A percentile compares a stretch with the other conserved stretches of the same genome.
These are phyloP conservation scores for Eucalyptus leucophloia DNA, from an alignment of 345 rosid species.

Conservation along the genomic window DNA sequence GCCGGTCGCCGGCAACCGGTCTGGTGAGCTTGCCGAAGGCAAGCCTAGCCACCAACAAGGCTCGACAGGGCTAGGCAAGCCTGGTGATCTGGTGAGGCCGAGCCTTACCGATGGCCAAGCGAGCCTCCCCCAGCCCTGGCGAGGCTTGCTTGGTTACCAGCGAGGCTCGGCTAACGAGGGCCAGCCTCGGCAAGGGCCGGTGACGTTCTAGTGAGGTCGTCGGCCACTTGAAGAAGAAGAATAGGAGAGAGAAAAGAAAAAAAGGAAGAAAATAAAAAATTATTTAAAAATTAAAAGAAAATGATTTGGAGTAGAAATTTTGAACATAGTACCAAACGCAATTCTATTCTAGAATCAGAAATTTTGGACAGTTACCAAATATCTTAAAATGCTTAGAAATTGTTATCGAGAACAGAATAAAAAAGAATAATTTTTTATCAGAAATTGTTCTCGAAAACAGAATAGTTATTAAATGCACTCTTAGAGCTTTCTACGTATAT, in stretches of 20 bases:
- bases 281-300: too few species aligned
- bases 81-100: accelerated
- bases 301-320: too few species aligned
- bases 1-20: accelerated
- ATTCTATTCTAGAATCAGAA: accelerated
- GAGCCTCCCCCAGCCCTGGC: accelerated
- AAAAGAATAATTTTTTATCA: accelerated
- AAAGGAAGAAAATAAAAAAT: too few species aligned
- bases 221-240: too few species aligned
- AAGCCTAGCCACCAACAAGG: too few species aligned
- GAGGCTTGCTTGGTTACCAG: accelerated
- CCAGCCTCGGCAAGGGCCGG: accelerated
- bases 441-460: accelerated
- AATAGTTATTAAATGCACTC: accelerated
- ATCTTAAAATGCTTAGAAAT: accelerated
- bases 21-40: accelerated
- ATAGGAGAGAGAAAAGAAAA: too few species aligned
- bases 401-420: accelerated
- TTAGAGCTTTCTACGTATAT: too few species aligned
- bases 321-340: accelerated
- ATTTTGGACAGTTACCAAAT: too few species aligned
- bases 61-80: accelerated
- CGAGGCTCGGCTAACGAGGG: accelerated
- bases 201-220: accelerated
- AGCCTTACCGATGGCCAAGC: accelerated